phyloP scores from a whole-genome alignment of 2,329 filamentous ascomycete species.

The Exophiala lecanii-corni region DNA sequence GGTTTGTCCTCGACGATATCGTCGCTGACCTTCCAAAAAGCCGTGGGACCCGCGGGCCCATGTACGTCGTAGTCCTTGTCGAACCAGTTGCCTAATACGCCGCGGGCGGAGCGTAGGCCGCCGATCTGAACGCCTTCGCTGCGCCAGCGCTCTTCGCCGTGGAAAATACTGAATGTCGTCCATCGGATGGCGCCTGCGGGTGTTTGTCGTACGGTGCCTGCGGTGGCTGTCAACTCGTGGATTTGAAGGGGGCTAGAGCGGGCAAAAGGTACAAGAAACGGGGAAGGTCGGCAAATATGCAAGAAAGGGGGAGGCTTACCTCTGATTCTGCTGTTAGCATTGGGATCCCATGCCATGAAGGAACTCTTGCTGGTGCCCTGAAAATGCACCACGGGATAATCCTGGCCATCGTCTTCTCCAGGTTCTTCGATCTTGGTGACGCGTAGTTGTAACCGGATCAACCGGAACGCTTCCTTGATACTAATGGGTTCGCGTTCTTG shows the following conservation, averaged over 20 bases:
- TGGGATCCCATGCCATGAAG: constrained; percentile 62
- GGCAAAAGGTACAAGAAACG: neutral
- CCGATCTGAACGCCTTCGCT: constrained; percentile 73
- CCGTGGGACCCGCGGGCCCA: constrained; percentile 69
- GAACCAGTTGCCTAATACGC: constrained; percentile 73
- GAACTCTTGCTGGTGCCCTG: constrained; percentile 57
- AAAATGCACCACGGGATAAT: constrained; percentile 62
- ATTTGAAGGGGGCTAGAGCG: neutral
- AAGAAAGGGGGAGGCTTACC: constrained; percentile 41
- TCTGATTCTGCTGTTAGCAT: constrained; percentile 61
- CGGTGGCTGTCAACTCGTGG: neutral
- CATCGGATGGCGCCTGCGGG: constrained; percentile 68
- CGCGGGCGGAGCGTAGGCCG: constrained; percentile 59
- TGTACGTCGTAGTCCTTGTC: constrained; percentile 66
- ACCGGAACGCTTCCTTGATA: constrained; percentile 62
- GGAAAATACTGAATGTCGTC: constrained; percentile 64
- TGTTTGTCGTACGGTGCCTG: constrained; percentile 61
- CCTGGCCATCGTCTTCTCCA: constrained; percentile 49
- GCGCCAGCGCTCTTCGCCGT: constrained; percentile 67
- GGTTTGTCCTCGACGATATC: constrained; percentile 29
- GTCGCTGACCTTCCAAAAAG: constrained; percentile 71
- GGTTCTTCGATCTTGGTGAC: constrained; percentile 59
- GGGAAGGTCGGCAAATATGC: neutral
- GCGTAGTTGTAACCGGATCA: constrained; percentile 64
- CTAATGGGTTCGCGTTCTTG: constrained; percentile 52